These are phyloP conservation scores for Phytophthora ohioensis DNA, from an alignment of 352 stramenopile genomes.

Conservation along the genomic window DNA sequence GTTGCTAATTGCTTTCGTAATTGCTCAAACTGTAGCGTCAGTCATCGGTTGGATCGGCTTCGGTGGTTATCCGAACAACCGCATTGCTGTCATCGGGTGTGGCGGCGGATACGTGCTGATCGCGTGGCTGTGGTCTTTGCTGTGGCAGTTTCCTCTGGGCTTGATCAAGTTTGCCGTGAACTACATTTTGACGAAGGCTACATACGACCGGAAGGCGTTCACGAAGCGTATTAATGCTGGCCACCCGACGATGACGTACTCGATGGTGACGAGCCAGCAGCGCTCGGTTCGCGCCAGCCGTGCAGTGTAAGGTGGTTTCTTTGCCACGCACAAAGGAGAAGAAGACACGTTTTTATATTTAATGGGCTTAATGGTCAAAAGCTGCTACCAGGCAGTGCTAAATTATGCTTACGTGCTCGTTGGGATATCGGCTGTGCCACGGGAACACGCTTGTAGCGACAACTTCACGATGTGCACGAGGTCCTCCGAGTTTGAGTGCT, in stretches of 20 bases:
- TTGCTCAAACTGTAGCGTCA: constrained; percentile 71
- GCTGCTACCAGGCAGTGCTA: not conserved
- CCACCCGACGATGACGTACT: constrained; percentile 73
- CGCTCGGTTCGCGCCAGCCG: constrained; percentile 72
- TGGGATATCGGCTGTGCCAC: not conserved
- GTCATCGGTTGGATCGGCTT: constrained; percentile 77
- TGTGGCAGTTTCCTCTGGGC: constrained; percentile 80
- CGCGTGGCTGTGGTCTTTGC: constrained; percentile 70
- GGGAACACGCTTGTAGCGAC: constrained; percentile 16
- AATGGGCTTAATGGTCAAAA: not conserved
- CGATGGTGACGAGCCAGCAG: constrained; percentile 64
- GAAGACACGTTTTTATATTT: not conserved
- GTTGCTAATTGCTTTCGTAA: constrained; percentile 72
- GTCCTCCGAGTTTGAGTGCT: constrained; percentile 11
- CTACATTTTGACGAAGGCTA: constrained; percentile 68
- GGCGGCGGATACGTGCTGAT: constrained; percentile 70
- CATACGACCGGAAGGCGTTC: constrained; percentile 72
- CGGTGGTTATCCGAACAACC: constrained; percentile 65
- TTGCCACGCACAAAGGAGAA: too few relatives aligned
- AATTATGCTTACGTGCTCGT: not conserved
- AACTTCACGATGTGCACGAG: constrained; percentile 29
- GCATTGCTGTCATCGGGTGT: constrained; percentile 72
- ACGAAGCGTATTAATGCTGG: constrained; percentile 80
- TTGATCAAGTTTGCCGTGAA: constrained; percentile 79
- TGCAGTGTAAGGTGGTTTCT: constrained; percentile 58